Conservation (phyloP, 768 basidiomycete genomes). For the Strobilomyces confusus region DNA sequence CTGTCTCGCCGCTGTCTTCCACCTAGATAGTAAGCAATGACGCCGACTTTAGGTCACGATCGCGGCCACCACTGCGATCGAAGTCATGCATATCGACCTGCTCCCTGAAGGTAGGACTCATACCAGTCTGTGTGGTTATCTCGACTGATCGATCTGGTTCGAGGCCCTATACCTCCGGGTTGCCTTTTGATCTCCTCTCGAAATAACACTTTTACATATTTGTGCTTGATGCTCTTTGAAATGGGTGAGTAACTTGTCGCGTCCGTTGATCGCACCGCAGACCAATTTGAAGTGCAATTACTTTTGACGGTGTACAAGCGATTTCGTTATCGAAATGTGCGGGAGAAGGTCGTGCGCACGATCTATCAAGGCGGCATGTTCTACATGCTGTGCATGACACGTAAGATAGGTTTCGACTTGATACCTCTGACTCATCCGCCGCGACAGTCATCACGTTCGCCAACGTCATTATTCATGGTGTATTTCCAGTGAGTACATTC, state of each 20-base stretch:
- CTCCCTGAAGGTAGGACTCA: slow-evolving; percentile 1
- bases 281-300: slow-evolving; percentile 6
- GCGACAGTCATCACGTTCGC: slow-evolving; percentile 12
- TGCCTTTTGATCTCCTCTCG: not conserved
- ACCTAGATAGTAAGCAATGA: not conserved
- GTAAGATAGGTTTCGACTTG: not conserved
- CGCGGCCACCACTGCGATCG: not conserved
- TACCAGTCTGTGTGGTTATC: no score
- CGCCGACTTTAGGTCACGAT: not conserved
- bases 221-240: slow-evolving; percentile 12
- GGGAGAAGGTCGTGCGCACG: not conserved
- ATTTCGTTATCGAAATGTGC: slow-evolving; percentile 3
- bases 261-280: not conserved
- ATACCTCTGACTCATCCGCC: not conserved
- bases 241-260: not conserved
- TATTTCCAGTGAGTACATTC: slow-evolving; percentile 8
- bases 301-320: slow-evolving; percentile 4
- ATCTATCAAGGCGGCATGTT: slow-evolving; percentile 17
- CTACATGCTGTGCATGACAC: slow-evolving; percentile 15
- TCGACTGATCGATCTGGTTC: not conserved
- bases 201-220: slow-evolving; percentile 5
- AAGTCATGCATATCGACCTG: not conserved
- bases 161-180: not conserved
- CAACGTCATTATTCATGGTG: slow-evolving; percentile 7
- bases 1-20: not conserved